Conservation (phyloP, 208 protist species). For the Crithidia acanthocephali region DNA sequence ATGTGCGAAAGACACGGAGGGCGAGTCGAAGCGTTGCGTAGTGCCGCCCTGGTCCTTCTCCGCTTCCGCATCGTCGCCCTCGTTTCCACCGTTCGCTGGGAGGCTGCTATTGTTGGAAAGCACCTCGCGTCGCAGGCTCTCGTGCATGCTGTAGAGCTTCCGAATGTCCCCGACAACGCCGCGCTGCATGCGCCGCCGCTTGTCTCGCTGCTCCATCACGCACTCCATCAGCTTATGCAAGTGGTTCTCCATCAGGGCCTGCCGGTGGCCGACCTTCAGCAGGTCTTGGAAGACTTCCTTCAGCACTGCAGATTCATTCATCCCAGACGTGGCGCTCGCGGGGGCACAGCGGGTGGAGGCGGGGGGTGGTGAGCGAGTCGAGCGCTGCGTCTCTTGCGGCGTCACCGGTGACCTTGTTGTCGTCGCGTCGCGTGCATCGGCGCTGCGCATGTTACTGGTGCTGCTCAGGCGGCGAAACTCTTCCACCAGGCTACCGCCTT, state of each 20-base stretch:
- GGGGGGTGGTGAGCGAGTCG: neutral
- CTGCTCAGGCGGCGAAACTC: conserved; percentile 3
- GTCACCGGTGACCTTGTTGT: too few relatives aligned
- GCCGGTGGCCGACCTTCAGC: neutral
- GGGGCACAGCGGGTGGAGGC: neutral
- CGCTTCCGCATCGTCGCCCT: neutral
- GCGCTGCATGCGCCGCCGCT: conserved; percentile 12
- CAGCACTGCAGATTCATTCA: neutral
- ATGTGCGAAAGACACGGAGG: neutral
- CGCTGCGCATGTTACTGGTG: neutral
- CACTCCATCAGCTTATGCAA: neutral
- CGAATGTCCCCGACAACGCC: neutral
- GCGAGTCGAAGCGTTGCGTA: neutral
- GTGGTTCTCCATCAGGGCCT: neutral
- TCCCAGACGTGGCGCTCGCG: neutral
- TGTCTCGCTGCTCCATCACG: conserved; percentile 13
- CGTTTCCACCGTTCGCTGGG: neutral
- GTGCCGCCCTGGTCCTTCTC: neutral
- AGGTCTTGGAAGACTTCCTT: conserved; percentile 20
- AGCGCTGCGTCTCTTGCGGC: too few relatives aligned
- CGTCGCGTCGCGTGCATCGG: neutral
- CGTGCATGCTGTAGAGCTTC: neutral
- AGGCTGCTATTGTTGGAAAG: neutral
- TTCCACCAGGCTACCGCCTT: conserved; percentile 1
- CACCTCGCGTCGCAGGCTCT: neutral